Base-by-base conservation (phyloP, 1,139 yeast species). In the Ashbya aceris region DNA sequence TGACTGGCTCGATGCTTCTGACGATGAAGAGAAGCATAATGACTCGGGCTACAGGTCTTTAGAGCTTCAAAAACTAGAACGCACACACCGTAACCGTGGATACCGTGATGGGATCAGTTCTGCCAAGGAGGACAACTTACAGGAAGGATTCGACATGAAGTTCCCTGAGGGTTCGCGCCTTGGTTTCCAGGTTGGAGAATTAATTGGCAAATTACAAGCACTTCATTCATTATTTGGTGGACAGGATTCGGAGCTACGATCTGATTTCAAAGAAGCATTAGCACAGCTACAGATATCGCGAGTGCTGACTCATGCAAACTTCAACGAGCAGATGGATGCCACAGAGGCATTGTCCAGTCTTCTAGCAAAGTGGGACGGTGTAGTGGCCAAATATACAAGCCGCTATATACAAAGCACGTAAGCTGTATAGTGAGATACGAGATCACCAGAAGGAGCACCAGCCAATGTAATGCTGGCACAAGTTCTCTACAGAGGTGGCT, bases 371-470 rank as follows among this genome's bases (percentile, higher is more conserved):
- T 57, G 61, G 61, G 44, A 44, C 12, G 31, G 14, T 12, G 49
- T 46, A n/a, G 40, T 46, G 6, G 39, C 37, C 28, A 41, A 30
- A 11, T 49, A 50, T 32, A 49, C 49, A 33, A 36, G 44, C 36
- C 50, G 49, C 43, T 17, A 17, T 17, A 17, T 17, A 17, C 23
- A 51, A 52, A 36, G 11, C 29, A 17, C 6, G 23, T 17, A 17
- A 17, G 23, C 23, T 17, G 23, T 17, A 17, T 17, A 17, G 6
- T 17, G 23, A 17, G 23, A 17, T 17, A 17, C 3, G 6, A 4
- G 23, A n/a, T 48, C 42, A 89, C 97, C 98, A 91, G 76, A 89
- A 91, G 0, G 97, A 84, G 66, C 98, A 91, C 98, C 99, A 93
- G 13, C 99, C 99, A 49, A 93, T 84, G 59, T 85, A 93, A 62